These are phyloP conservation scores for Beauveria rudraprayagi DNA, from an alignment of 2,329 filamentous ascomycete genomes.

Conservation along the genomic window DNA sequence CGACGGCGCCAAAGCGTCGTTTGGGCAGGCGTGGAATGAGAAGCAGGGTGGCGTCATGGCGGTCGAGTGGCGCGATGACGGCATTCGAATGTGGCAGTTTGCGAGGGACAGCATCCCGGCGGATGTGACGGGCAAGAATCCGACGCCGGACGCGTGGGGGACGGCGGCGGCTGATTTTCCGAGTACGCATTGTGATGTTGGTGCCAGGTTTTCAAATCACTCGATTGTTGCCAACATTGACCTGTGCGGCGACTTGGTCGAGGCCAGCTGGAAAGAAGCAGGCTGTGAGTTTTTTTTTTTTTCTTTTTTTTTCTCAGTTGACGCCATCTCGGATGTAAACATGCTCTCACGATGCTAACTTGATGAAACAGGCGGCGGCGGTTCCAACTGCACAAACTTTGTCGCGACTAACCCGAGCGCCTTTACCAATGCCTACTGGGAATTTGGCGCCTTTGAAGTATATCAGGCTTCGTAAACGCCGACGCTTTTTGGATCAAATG, in stretches of 20 bases:
- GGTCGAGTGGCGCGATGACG: slow-evolving; percentile 51
- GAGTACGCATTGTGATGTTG: slow-evolving; percentile 51
- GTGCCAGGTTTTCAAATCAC: slow-evolving; percentile 53
- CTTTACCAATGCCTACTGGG: slow-evolving; percentile 57
- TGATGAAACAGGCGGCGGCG: slow-evolving; percentile 35
- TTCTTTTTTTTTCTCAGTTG: neutral
- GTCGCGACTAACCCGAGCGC: slow-evolving; percentile 48
- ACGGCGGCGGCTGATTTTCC: slow-evolving; percentile 57
- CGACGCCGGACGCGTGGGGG: slow-evolving; percentile 56
- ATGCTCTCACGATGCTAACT: slow-evolving; percentile 15
- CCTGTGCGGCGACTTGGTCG: slow-evolving; percentile 51
- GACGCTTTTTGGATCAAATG: neutral
- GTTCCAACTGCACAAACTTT: slow-evolving; percentile 47
- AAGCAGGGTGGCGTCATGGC: slow-evolving; percentile 51
- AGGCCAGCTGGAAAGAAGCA: slow-evolving; percentile 36
- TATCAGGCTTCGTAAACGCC: slow-evolving; percentile 32
- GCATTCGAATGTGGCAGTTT: slow-evolving; percentile 59
- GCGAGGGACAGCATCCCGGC: slow-evolving; percentile 36
- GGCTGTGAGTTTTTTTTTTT: slow-evolving; percentile 28
- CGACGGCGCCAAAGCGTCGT: slow-evolving; percentile 31
- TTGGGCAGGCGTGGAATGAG: slow-evolving; percentile 44
- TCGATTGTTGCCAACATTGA: slow-evolving; percentile 61
- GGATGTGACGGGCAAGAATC: slow-evolving; percentile 43
- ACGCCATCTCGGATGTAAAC: too few relatives aligned
- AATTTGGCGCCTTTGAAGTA: slow-evolving; percentile 53